phyloP scores from a whole-genome alignment of 306 rosid genomes.

The Lotus japonicus region DNA sequence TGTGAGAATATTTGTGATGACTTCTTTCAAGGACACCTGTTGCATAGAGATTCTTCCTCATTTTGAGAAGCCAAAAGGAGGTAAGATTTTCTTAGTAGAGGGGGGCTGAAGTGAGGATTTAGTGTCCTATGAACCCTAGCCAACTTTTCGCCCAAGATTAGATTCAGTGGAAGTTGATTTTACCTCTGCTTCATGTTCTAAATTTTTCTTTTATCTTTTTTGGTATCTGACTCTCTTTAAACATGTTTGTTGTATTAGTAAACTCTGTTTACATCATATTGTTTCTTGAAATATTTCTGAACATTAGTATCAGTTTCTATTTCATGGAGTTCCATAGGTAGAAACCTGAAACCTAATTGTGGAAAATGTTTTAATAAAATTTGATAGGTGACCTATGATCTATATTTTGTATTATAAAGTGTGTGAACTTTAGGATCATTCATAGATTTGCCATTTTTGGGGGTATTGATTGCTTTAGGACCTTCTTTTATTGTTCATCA shows the following conservation, averaged over 20 bases:
- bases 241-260: not conserved
- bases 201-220: not conserved
- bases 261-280: not conserved
- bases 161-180: not conserved
- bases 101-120: not conserved
- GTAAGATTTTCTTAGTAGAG: conserved; percentile 29
- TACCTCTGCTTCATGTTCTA: not conserved
- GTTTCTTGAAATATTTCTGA: conserved; percentile 5
- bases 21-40: conserved; percentile 83
- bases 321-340: not conserved
- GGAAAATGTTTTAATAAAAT: not conserved
- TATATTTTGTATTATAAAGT: not conserved
- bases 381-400: not conserved
- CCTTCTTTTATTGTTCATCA: not conserved
- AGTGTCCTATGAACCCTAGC: not conserved
- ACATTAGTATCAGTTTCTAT: not conserved
- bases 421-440: not conserved
- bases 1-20: conserved; percentile 61
- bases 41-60: conserved; percentile 85
- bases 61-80: conserved; percentile 50
- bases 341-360: not conserved
- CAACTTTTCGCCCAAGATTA: too few species aligned
- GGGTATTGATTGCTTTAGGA: not conserved
- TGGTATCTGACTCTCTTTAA: not conserved
- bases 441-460: not conserved